Evolutionary conservation across 345 rosid species (phyloP).

Genomic region (Citrus glauca): DNA sequence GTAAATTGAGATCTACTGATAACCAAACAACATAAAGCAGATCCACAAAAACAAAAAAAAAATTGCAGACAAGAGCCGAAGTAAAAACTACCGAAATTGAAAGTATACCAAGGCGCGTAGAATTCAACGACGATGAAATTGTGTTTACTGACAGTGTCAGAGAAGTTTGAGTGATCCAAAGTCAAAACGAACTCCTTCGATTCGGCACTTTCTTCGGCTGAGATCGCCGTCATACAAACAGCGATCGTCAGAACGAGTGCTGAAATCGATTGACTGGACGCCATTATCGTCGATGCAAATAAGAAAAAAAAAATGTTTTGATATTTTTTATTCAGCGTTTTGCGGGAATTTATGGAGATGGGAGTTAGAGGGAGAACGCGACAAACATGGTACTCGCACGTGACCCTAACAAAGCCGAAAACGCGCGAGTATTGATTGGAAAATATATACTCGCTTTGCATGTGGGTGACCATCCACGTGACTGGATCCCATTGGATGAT

Average conservation of each 20-base stretch:
- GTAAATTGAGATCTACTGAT: slow-evolving; percentile 8
- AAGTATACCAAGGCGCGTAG: slow-evolving; percentile 87
- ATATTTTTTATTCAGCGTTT: background rate
- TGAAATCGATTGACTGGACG: slow-evolving; percentile 31
- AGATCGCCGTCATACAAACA: slow-evolving; percentile 23
- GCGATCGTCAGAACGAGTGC: slow-evolving; percentile 15
- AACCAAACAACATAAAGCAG: background rate
- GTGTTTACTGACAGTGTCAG: slow-evolving; percentile 68
- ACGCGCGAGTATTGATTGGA: background rate
- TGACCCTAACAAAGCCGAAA: background rate
- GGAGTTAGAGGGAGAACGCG: slow-evolving; percentile 7
- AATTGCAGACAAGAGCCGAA: background rate
- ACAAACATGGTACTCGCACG: slow-evolving; percentile 14
- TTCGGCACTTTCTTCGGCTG: slow-evolving; percentile 40
- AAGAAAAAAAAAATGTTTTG: background rate
- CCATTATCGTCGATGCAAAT: slow-evolving; percentile 24
- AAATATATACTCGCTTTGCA: slow-evolving; percentile 2
- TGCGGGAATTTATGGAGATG: background rate
- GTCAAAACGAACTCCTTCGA: slow-evolving; percentile 80
- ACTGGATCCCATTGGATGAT: slow-evolving; percentile 5
- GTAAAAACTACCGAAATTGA: background rate
- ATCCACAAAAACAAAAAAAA: background rate
- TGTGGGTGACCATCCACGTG: slow-evolving; percentile 32
- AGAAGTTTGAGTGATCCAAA: slow-evolving; percentile 81
- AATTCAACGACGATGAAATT: slow-evolving; percentile 91